These are phyloP conservation scores for Ophiostoma triangulosporum DNA, from an alignment of 2,329 filamentous ascomycete genomes.

Conservation along the genomic window DNA sequence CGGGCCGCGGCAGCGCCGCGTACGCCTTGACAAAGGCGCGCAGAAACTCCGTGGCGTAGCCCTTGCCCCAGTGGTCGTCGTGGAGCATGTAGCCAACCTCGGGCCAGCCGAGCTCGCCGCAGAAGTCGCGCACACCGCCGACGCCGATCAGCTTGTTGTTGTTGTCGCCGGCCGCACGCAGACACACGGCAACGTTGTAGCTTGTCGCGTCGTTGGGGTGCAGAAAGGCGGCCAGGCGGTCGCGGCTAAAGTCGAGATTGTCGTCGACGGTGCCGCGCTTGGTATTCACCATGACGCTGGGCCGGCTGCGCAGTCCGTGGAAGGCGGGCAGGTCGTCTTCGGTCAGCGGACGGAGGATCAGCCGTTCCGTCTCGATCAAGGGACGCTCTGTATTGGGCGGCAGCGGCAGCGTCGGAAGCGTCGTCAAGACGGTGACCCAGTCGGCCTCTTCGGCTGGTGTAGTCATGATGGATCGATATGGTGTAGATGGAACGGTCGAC, in stretches of 20 bases:
- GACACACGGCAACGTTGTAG: slow-evolving; percentile 44
- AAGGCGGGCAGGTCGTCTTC: slow-evolving; percentile 36
- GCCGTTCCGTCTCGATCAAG: slow-evolving; percentile 35
- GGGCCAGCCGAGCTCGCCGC: slow-evolving; percentile 36
- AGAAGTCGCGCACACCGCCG: slow-evolving; percentile 28
- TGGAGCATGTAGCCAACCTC: slow-evolving; percentile 45
- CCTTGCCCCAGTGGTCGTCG: slow-evolving; percentile 39
- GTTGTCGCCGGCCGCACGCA: slow-evolving; percentile 25
- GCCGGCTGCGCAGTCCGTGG: slow-evolving; percentile 39
- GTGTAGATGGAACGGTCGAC: background rate
- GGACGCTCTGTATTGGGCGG: slow-evolving; percentile 26
- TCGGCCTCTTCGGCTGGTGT: slow-evolving; percentile 27
- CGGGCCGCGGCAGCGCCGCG: slow-evolving; percentile 34
- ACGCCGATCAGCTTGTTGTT: slow-evolving; percentile 29
- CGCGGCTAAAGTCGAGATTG: slow-evolving; percentile 29
- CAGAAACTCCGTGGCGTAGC: slow-evolving; percentile 44
- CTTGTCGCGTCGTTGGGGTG: slow-evolving; percentile 34
- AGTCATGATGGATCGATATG: background rate
- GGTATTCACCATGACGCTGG: slow-evolving; percentile 51
- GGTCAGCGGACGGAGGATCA: slow-evolving; percentile 38
- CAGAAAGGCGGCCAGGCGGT: slow-evolving; percentile 27
- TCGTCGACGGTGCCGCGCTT: slow-evolving; percentile 27
- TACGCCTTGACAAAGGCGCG: slow-evolving; percentile 31
- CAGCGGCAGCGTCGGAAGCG: slow-evolving; percentile 29
- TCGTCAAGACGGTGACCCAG: slow-evolving; percentile 34